Conservation (phyloP, 2,329 filamentous ascomycete genomes). For the Aspergillus aculeatus region DNA sequence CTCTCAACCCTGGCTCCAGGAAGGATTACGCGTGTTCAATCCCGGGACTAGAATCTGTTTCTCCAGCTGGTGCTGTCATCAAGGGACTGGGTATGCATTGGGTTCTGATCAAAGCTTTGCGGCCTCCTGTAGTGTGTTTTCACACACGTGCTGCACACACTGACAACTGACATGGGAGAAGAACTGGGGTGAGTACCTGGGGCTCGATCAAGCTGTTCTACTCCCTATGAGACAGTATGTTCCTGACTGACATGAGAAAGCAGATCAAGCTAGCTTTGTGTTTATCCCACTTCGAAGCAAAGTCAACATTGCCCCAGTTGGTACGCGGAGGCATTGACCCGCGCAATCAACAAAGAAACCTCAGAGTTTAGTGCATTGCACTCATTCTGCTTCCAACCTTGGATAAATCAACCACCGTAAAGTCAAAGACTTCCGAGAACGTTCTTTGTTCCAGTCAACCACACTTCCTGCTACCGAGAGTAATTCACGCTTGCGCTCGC, state of each 20-base stretch:
- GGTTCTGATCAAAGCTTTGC: background rate
- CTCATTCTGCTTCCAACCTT: background rate
- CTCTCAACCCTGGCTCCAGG: background rate
- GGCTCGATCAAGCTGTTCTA: background rate
- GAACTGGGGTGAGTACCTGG: background rate
- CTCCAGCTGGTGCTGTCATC: background rate
- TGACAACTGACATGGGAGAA: background rate
- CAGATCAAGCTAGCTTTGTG: background rate
- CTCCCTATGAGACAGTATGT: background rate
- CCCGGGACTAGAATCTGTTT: background rate
- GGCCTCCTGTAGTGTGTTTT: background rate
- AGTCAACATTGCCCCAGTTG: background rate
- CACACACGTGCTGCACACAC: background rate
- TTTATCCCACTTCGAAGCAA: background rate
- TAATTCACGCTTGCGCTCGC: background rate
- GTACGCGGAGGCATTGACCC: background rate
- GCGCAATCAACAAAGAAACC: background rate
- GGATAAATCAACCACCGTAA: background rate
- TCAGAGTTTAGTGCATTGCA: background rate
- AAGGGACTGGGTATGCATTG: background rate
- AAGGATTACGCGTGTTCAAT: background rate
- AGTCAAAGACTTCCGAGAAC: background rate
- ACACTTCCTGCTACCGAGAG: background rate
- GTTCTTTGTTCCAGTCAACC: background rate
- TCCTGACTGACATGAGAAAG: background rate